Evolutionary conservation across 1,139 yeast genomes (phyloP).

Genomic region (Blastobotrys serpentis): DNA sequence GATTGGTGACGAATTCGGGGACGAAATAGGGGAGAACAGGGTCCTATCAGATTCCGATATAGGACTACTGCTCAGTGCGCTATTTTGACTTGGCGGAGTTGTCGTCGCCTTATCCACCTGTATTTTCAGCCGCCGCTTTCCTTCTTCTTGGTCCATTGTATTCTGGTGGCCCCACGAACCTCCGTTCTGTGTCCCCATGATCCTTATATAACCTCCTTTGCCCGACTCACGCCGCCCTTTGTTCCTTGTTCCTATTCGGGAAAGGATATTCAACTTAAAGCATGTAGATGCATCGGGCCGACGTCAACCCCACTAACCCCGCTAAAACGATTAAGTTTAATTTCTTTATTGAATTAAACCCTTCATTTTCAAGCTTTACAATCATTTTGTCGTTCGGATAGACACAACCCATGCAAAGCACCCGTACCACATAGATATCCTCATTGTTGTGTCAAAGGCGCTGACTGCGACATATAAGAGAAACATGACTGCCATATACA

Average conservation of each 20-base stretch:
- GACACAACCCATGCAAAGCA: no score
- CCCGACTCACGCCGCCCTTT: background rate
- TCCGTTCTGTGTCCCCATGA: background rate
- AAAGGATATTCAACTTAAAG: background rate
- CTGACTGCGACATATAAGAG: no score
- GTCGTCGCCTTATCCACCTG: no score
- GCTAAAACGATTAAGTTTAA: no score
- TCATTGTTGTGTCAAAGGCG: no score
- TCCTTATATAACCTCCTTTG: background rate
- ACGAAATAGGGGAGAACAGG: constrained; percentile 6
- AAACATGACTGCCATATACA: no score
- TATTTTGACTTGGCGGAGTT: background rate
- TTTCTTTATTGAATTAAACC: no score
- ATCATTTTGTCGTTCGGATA: no score
- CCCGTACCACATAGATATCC: no score
- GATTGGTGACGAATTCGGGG: background rate
- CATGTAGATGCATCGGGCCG: background rate
- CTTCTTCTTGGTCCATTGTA: background rate
- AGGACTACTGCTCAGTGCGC: background rate
- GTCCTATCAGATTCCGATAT: constrained; percentile 3
- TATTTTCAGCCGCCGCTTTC: background rate
- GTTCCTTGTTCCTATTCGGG: background rate
- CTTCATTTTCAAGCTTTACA: background rate
- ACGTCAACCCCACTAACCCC: no score
- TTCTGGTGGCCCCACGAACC: no score